Percentiles rank a stretch among this genome's conserved stretches.
Conservation (phyloP, 768 basidiomycete genomes). For the Chiua virens region DNA sequence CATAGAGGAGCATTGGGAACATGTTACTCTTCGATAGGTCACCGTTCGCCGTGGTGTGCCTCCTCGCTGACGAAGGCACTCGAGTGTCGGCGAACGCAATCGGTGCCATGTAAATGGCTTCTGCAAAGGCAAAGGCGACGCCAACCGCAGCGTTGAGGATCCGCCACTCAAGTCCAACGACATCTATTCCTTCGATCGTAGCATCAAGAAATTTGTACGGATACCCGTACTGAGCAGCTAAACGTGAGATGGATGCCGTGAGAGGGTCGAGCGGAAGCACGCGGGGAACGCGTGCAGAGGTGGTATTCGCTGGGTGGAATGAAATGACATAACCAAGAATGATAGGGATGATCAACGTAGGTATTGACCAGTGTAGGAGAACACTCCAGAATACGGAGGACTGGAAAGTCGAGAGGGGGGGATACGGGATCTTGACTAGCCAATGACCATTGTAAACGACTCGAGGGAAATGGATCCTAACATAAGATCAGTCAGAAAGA, state of each 20-base stretch:
- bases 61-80: constrained; percentile 19
- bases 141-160: constrained; percentile 54
- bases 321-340: constrained; percentile 60
- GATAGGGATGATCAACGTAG: constrained; percentile 58
- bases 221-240: constrained; percentile 61
- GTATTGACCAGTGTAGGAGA: constrained; percentile 62
- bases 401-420: constrained; percentile 46
- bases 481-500: constrained; percentile 1
- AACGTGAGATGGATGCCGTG: constrained; percentile 61
- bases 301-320: constrained; percentile 48
- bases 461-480: constrained; percentile 20
- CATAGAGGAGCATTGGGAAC: background rate
- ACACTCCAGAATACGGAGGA: constrained; percentile 51
- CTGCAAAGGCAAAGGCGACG: constrained; percentile 67
- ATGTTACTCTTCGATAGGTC: constrained; percentile 22
- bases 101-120: constrained; percentile 56
- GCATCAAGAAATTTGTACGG: constrained; percentile 38
- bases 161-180: constrained; percentile 56
- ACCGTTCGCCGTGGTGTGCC: constrained; percentile 23
- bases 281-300: constrained; percentile 22
- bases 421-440: constrained; percentile 42
- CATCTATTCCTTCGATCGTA: constrained; percentile 43
- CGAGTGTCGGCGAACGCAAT: constrained; percentile 34
- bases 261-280: constrained; percentile 53
- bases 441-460: constrained; percentile 3